Percentiles rank a stretch among this genome's conserved stretches.
Evolutionary conservation across 495 filamentous ascomycete genomes (phyloP).

Genomic region (Penicillium steckii): DNA sequence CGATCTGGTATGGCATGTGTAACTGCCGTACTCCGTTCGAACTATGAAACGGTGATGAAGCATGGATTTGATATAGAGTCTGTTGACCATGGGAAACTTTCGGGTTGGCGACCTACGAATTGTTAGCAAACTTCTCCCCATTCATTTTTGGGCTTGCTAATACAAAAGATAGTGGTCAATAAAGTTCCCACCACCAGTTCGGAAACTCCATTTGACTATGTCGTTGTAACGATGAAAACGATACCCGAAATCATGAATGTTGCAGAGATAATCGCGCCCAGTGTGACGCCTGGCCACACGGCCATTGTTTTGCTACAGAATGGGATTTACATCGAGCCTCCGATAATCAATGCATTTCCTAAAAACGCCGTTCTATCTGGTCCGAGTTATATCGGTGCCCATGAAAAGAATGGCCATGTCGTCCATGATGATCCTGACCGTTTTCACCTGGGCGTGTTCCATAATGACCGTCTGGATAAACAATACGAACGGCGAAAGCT

Average conservation of each 20-base stretch:
- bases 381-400: conserved; percentile 13
- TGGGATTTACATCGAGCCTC: conserved; percentile 53
- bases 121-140: conserved; percentile 1
- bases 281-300: conserved; percentile 55
- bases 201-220: conserved; percentile 38
- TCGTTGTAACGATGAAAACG: conserved; percentile 41
- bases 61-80: conserved; percentile 53
- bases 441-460: conserved; percentile 10
- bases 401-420: conserved; percentile 14
- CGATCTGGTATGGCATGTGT: conserved; percentile 34
- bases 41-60: conserved; percentile 46
- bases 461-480: not conserved
- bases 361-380: conserved; percentile 24
- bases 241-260: conserved; percentile 41
- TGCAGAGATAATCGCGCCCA: conserved; percentile 71
- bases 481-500: conserved; percentile 2
- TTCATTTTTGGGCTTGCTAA: not conserved
- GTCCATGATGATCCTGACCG: conserved; percentile 12
- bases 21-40: conserved; percentile 52
- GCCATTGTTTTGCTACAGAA: conserved; percentile 55
- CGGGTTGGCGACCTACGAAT: conserved; percentile 18
- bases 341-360: conserved; percentile 43
- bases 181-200: conserved; percentile 2
- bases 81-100: conserved; percentile 21
- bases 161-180: conserved; percentile 4